Evolutionary conservation across 768 basidiomycete species (phyloP).

Genomic region (Naganishia vaughanmartiniae): DNA sequence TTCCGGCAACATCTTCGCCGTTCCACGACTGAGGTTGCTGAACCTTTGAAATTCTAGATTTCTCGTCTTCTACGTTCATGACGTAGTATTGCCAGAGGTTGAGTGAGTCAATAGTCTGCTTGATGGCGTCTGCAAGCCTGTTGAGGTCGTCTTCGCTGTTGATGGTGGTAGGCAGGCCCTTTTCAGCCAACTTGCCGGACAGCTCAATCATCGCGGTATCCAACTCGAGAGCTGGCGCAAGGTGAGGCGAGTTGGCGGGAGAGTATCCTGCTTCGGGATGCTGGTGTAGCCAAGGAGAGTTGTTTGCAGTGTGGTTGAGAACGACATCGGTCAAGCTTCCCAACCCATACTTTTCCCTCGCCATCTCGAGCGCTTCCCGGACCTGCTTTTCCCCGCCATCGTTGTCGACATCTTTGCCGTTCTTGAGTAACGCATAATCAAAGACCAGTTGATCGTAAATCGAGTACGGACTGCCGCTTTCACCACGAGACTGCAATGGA

Average conservation of each 20-base stretch:
- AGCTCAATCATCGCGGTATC: constrained; percentile 82
- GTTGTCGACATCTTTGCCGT: constrained; percentile 42
- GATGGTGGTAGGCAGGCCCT: constrained; percentile 70
- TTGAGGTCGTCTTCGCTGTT: constrained; percentile 68
- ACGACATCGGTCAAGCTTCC: constrained; percentile 92
- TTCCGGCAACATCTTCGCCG: constrained; percentile 62
- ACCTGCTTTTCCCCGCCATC: constrained; percentile 63
- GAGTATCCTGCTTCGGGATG: constrained; percentile 97
- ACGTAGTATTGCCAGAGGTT: constrained; percentile 94
- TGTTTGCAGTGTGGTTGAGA: constrained; percentile 93
- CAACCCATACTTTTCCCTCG: constrained; percentile 81
- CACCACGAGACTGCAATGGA: constrained; percentile 86
- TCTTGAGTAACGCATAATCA: constrained; percentile 68
- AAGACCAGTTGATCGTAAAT: constrained; percentile 82
- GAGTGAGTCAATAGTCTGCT: constrained; percentile 62
- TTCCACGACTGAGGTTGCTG: constrained; percentile 61
- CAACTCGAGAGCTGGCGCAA: constrained; percentile 85
- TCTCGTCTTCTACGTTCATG: constrained; percentile 69
- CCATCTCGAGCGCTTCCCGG: constrained; percentile 64
- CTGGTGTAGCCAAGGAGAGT: constrained; percentile 82
- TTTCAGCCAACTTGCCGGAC: constrained; percentile 63
- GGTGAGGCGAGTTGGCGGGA: constrained; percentile 83
- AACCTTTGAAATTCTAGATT: constrained; percentile 56
- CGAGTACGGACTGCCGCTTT: constrained; percentile 87
- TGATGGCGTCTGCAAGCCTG: constrained; percentile 64